Conservation (phyloP, 1,284 basidiomycete genomes). For the Ustilago cynodontis region DNA sequence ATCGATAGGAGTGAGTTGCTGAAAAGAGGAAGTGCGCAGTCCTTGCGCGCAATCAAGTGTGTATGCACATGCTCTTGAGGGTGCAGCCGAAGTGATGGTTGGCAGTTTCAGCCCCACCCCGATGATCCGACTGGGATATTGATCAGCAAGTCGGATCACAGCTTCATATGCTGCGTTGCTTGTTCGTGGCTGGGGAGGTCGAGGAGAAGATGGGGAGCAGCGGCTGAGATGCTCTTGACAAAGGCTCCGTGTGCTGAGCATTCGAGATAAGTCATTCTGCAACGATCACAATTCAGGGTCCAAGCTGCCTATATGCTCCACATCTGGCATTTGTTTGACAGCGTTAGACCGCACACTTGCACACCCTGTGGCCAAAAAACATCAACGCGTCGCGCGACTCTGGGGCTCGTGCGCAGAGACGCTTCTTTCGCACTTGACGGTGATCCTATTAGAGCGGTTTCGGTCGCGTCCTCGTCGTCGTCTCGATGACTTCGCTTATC, state of each 20-base stretch:
- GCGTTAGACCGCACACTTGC: not conserved
- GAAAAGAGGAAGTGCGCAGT: not conserved
- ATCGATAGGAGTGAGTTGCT: not conserved
- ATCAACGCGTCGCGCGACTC: constrained; percentile 31
- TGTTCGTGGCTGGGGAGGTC: not conserved
- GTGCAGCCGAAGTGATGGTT: constrained; percentile 4
- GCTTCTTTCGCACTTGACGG: too few species aligned
- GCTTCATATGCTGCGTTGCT: not conserved
- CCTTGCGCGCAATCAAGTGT: constrained; percentile 25
- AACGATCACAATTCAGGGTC: constrained; percentile 30
- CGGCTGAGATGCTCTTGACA: not conserved
- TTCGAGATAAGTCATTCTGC: not conserved
- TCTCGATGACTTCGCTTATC: too few species aligned
- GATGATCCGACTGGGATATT: not conserved
- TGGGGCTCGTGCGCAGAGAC: constrained; percentile 16
- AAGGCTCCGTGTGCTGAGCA: not conserved
- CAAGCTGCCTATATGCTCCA: constrained; percentile 22
- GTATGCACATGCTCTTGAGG: constrained; percentile 17
- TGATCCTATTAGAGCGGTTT: too few species aligned
- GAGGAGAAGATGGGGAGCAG: not conserved
- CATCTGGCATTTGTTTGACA: not conserved
- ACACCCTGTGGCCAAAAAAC: not conserved
- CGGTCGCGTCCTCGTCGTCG: too few species aligned
- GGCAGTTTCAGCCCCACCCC: constrained; percentile 1
- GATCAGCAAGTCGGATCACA: not conserved